Evolutionary conservation across 2,329 filamentous ascomycete species (phyloP), one percentile per base, ranked within the genome.

Genomic region (Volutella citrinella): DNA sequence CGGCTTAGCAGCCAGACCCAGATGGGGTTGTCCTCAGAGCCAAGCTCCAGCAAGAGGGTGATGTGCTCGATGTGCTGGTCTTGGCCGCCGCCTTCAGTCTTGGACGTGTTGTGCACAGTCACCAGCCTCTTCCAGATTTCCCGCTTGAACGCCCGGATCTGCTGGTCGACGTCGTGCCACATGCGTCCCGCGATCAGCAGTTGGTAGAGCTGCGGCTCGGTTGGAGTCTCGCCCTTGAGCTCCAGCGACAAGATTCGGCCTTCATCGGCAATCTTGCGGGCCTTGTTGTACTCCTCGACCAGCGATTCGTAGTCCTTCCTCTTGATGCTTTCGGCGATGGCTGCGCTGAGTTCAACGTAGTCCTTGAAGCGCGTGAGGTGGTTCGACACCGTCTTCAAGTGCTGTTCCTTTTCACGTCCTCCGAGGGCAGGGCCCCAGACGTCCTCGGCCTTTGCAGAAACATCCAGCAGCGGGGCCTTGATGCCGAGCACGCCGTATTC

Each of bases 351-450:
- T 52, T 94, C 88, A 46, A 96, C 85, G 30, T 93, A 80, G 20
- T 85, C 83, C 40, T 82, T 84, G 58, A 93, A 86, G 42, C 80
- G 80, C 42, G 93, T 84, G 29, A 98, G 72, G 11, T 84, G 81
- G 8, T 76, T 74, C 15, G 89, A 73, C 8, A 96, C 79, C 1
- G 78, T 74, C 59, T 90, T 94, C 35, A 98, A 70, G 42, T 83
- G 83, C 55, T 90, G 86, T 54, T 97, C 93, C 55, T 91, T 89
- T 51, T 97, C 90, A 18, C 87, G 80, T 5, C 93, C 93, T 30
- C 89, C 88, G 22, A 98, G 64, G 2, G 93, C 91, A 3, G 93
- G 93, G 0, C 93, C 93, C 90, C 94, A 98, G 8, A 98, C 86
- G 54, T 98, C 93, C 60, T 97, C 89, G 0, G 91, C 93, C 61